phyloP scores from a whole-genome alignment of 371 early-diverging fungal species.

The Saksenaea vasiformis region DNA sequence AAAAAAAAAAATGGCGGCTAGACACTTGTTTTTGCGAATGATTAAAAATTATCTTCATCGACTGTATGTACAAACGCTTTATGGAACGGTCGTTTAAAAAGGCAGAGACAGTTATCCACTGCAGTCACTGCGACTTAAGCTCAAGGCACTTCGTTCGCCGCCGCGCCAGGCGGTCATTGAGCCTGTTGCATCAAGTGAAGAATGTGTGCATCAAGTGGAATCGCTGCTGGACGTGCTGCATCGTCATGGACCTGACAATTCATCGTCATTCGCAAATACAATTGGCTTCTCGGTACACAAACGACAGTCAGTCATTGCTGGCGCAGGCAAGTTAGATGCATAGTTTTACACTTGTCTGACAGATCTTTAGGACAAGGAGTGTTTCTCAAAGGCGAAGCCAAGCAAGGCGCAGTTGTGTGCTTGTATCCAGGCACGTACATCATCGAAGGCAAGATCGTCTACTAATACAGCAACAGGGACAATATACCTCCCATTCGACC shows the following conservation, averaged over 20 bases:
- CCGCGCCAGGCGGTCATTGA: neutral
- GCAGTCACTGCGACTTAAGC: slow-evolving; percentile 10
- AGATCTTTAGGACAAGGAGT: slow-evolving; percentile 20
- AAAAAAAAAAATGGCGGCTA: neutral
- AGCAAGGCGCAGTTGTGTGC: slow-evolving; percentile 23
- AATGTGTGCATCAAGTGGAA: neutral
- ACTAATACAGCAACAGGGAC: slow-evolving; percentile 26
- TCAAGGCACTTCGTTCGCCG: slow-evolving; percentile 15
- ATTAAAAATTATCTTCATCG: neutral
- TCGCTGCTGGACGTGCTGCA: neutral
- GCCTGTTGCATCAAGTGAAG: neutral
- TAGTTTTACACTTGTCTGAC: neutral
- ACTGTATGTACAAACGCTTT: neutral
- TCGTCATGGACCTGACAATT: neutral
- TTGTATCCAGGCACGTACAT: slow-evolving; percentile 36
- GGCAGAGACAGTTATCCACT: slow-evolving; percentile 10
- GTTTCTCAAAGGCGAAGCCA: slow-evolving; percentile 22
- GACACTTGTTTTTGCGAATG: neutral
- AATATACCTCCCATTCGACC: slow-evolving; percentile 54
- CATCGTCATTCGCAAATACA: neutral
- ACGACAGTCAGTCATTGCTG: slow-evolving; percentile 5
- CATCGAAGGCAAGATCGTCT: neutral
- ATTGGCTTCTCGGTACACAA: slow-evolving; percentile 8
- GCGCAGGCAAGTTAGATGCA: slow-evolving; percentile 5
- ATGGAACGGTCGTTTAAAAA: neutral